Evolutionary conservation across 495 filamentous ascomycete genomes (phyloP).

Genomic region (Aspergillus carlsbadensis): DNA sequence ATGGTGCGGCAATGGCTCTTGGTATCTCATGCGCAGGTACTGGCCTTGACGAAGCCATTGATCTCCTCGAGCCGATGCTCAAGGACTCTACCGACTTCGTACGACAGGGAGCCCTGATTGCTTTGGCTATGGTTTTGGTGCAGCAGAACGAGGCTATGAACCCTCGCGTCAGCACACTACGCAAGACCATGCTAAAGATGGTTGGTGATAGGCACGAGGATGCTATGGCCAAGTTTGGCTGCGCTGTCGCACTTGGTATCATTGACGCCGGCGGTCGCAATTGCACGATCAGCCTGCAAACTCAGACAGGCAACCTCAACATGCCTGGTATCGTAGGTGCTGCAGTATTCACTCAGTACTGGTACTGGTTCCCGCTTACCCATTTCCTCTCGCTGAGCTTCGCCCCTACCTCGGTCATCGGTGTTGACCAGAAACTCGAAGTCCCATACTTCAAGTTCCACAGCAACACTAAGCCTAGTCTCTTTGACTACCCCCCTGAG

Average conservation of each 20-base stretch:
- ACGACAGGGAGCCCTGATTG: conserved; percentile 92
- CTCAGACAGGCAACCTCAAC: conserved; percentile 96
- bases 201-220: conserved; percentile 95
- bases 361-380: conserved; percentile 99
- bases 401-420: conserved; percentile 90
- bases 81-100: conserved; percentile 99
- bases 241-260: conserved; percentile 90
- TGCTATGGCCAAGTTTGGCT: conserved; percentile 99
- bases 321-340: conserved; percentile 97
- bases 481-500: conserved; percentile 97
- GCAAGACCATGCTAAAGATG: conserved; percentile 86
- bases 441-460: conserved; percentile 96
- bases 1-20: conserved; percentile 96
- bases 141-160: conserved; percentile 98
- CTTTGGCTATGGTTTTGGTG: conserved; percentile 94
- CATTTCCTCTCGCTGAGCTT: conserved; percentile 96
- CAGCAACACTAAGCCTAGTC: conserved; percentile 87
- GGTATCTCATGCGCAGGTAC: conserved; percentile 98
- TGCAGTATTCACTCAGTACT: conserved; percentile 98
- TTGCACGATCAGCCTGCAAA: conserved; percentile 96
- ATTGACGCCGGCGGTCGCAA: conserved; percentile 98
- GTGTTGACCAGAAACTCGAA: conserved; percentile 88
- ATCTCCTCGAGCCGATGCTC: conserved; percentile 97
- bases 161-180: conserved; percentile 76
- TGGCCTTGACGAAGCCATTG: conserved; percentile 93